A percentile compares a stretch with the other conserved stretches of the same genome.
Conservation (phyloP, 2,329 filamentous ascomycete species). For the Sporothrix schenckii region DNA sequence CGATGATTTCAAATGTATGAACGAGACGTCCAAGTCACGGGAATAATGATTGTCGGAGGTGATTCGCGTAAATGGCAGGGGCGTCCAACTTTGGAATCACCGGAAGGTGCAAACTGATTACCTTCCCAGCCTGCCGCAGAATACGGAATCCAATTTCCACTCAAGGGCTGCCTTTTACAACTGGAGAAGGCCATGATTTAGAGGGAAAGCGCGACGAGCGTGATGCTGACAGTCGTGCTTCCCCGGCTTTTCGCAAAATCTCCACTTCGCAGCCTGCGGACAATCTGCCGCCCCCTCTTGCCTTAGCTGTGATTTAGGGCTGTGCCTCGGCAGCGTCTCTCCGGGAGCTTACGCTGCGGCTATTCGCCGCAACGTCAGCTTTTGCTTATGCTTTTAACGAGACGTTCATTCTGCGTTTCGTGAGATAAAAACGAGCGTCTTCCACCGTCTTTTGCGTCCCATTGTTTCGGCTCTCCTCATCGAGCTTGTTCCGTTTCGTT, state of each 20-base stretch:
- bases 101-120: background rate
- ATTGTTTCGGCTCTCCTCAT: background rate
- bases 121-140: background rate
- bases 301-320: conserved; percentile 4
- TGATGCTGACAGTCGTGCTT: background rate
- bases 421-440: background rate
- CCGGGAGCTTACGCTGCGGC: conserved; percentile 11
- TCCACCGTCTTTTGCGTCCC: background rate
- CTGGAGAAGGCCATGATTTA: no score
- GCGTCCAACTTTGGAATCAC: no score
- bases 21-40: background rate
- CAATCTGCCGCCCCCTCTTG: conserved; percentile 24
- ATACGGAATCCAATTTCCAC: no score
- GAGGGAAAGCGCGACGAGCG: conserved; percentile 10
- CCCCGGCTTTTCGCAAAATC: conserved; percentile 20
- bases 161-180: no score
- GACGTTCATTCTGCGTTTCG: background rate
- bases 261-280: conserved; percentile 4
- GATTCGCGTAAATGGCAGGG: background rate
- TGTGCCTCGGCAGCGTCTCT: conserved; percentile 28
- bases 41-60: background rate
- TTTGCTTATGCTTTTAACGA: background rate
- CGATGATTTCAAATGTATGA: background rate
- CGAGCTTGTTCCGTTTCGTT: background rate
- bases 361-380: background rate